Base-by-base conservation (phyloP, 1,284 basidiomycete genomes). In the Fomitopsis pinicola region DNA sequence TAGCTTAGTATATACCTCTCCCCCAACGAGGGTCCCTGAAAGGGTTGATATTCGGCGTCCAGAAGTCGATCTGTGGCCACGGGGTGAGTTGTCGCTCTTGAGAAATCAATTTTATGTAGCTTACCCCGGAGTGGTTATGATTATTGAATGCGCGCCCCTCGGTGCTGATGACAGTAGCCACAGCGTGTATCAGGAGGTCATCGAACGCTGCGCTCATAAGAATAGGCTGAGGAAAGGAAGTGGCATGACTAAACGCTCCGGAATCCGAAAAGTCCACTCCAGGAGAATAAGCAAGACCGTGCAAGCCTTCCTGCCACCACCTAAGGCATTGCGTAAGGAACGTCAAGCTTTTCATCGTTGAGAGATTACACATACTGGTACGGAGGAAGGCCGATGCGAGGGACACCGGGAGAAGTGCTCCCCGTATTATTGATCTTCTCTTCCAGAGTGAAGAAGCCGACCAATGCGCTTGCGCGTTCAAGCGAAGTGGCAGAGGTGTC, bases 11-110 rank as follows among this genome's bases (percentile, higher is more conserved):
- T 42, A 17, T 42, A 4, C 83, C 83, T 52, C 83, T 76, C 14
- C 84, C 83, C 83, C 83, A 85, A n/a, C 83, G 80, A 61, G 83
- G 83, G 64, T 85, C 84, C 64, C 80, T 81, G 76, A 85, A 85
- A 0, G 83, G 82, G 65, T 85, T 85, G 67, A 85, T 84, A 59
- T 85, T 85, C 2, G 84, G 83, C 0, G 83, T 84, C 69, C 78
- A 86, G 67, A 77, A 84, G 67, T 84, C 81, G 38, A 85, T 71
- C 0, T 58, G 19, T 30, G 9, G 45, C 12, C 15, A 17, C 8
- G 17, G 10, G 9, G 44, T 57, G 55, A 61, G 4, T 30, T 19
- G 9, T 7, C n/a, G 26, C 15, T 35, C 17, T 3, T 40, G 8
- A 4, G 26, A 30, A 15, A 44, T 3, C n/a, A 15, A 5, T 28